These are phyloP conservation scores for Pythium dissimile DNA, from an alignment of 352 stramenopile genomes.

Conservation along the genomic window DNA sequence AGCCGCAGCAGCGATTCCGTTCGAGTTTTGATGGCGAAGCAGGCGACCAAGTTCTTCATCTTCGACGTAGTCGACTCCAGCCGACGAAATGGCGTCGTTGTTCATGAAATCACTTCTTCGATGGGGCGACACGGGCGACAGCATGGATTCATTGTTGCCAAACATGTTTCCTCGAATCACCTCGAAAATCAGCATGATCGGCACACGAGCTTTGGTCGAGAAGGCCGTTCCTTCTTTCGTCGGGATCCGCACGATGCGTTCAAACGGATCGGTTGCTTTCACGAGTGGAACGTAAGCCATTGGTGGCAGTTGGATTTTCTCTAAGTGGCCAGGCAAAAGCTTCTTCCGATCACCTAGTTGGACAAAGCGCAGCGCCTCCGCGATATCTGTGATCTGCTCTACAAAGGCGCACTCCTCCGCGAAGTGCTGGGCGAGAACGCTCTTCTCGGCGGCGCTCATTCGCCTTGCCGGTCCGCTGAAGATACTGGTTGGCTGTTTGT, in stretches of 20 bases:
- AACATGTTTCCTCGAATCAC: slow-evolving; percentile 80
- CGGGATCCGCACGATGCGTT: slow-evolving; percentile 83
- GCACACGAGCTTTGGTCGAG: slow-evolving; percentile 82
- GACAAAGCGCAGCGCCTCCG: slow-evolving; percentile 81
- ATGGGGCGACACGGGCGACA: slow-evolving; percentile 58
- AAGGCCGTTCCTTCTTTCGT: slow-evolving; percentile 86
- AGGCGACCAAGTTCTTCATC: slow-evolving; percentile 77
- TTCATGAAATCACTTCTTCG: slow-evolving; percentile 32
- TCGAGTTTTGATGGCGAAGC: slow-evolving; percentile 64
- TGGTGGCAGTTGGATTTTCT: slow-evolving; percentile 78
- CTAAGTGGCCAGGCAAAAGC: slow-evolving; percentile 70
- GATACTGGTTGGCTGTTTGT: slow-evolving; percentile 68
- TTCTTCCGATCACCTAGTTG: slow-evolving; percentile 77
- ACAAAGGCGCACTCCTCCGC: slow-evolving; percentile 87
- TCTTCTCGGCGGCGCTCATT: slow-evolving; percentile 82
- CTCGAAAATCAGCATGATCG: slow-evolving; percentile 88
- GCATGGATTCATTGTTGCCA: slow-evolving; percentile 33
- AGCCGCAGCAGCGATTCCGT: slow-evolving; percentile 32
- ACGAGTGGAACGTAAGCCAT: slow-evolving; percentile 88
- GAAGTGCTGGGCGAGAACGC: slow-evolving; percentile 79
- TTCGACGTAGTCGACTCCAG: slow-evolving; percentile 65
- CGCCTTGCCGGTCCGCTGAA: slow-evolving; percentile 63
- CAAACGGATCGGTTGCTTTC: slow-evolving; percentile 86
- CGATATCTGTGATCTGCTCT: slow-evolving; percentile 86
- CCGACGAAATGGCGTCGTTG: slow-evolving; percentile 33